These are phyloP conservation scores for Podospora australis DNA, from an alignment of 495 filamentous ascomycete species.

Conservation along the genomic window DNA sequence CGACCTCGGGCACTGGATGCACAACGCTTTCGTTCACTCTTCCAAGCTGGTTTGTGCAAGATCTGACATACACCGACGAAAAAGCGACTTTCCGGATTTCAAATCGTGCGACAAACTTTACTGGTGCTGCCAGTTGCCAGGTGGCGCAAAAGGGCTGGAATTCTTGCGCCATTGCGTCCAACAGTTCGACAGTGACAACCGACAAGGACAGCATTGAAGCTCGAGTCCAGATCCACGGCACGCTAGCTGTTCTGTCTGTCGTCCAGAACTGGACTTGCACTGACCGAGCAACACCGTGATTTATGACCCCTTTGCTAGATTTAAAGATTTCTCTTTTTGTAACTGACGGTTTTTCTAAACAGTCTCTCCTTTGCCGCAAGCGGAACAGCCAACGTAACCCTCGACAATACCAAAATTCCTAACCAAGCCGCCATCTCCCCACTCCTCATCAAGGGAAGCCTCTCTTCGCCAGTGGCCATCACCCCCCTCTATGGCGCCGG, in stretches of 20 bases:
- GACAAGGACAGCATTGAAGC: background rate
- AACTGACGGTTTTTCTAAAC: too few species aligned
- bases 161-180: background rate
- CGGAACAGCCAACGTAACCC: conserved; percentile 9
- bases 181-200: background rate
- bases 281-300: conserved; percentile 6
- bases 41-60: conserved; percentile 20
- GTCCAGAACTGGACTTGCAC: conserved; percentile 19
- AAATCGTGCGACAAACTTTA: conserved; percentile 27
- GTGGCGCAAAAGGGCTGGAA: conserved; percentile 5
- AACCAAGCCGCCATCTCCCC: conserved; percentile 9
- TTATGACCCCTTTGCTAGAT: background rate
- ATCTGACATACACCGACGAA: conserved; percentile 1
- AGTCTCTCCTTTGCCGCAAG: conserved; percentile 14
- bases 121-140: conserved; percentile 11
- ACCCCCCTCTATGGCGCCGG: conserved; percentile 18
- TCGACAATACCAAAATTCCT: background rate
- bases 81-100: conserved; percentile 17
- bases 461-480: conserved; percentile 15
- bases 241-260: background rate
- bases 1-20: conserved; percentile 7
- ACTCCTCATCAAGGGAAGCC: conserved; percentile 15
- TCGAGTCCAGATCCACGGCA: background rate
- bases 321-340: too few species aligned
- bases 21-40: conserved; percentile 19